These are phyloP conservation scores for Candida chauliodis DNA, from an alignment of 805 yeast species.

Conservation along the genomic window DNA sequence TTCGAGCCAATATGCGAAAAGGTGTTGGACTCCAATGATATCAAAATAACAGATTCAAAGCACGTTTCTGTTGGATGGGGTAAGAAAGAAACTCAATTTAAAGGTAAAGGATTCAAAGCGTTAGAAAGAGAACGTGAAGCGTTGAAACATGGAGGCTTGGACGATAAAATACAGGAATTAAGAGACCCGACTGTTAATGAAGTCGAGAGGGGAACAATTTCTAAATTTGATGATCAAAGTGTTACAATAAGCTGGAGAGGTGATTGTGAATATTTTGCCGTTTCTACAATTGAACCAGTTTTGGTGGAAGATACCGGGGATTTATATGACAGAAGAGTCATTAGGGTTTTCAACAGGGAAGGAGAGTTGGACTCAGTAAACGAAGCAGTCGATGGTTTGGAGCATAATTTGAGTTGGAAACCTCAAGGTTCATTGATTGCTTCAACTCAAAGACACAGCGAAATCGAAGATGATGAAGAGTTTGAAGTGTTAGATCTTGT, in stretches of 20 bases:
- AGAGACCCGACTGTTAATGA: slow-evolving; percentile 87
- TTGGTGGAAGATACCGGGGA: slow-evolving; percentile 36
- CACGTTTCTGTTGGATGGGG: slow-evolving; percentile 99
- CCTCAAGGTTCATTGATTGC: slow-evolving; percentile 90
- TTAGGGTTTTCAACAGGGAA: slow-evolving; percentile 78
- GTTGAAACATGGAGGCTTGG: slow-evolving; percentile 64
- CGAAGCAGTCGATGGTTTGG: slow-evolving; percentile 85
- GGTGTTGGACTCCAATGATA: slow-evolving; percentile 55
- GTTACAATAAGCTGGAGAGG: slow-evolving; percentile 87
- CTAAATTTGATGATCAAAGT: slow-evolving; percentile 49
- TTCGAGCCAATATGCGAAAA: slow-evolving; percentile 79
- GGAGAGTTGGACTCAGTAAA: slow-evolving; percentile 78
- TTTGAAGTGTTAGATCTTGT: slow-evolving; percentile 51
- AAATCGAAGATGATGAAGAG: slow-evolving; percentile 49
- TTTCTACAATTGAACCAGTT: slow-evolving; percentile 58
- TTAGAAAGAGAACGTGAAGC: slow-evolving; percentile 60
- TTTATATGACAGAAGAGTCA: slow-evolving; percentile 57
- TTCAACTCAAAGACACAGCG: slow-evolving; percentile 62
- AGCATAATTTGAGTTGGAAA: slow-evolving; percentile 75
- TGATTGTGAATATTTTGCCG: slow-evolving; percentile 79
- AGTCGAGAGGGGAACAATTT: slow-evolving; percentile 64
- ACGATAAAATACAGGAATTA: slow-evolving; percentile 54
- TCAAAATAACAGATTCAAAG: slow-evolving; percentile 53
- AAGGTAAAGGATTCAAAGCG: slow-evolving; percentile 87
- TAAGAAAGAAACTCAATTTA: slow-evolving; percentile 90